phyloP scores from a whole-genome alignment of 768 basidiomycete species.

The Hericium erinaceus region DNA sequence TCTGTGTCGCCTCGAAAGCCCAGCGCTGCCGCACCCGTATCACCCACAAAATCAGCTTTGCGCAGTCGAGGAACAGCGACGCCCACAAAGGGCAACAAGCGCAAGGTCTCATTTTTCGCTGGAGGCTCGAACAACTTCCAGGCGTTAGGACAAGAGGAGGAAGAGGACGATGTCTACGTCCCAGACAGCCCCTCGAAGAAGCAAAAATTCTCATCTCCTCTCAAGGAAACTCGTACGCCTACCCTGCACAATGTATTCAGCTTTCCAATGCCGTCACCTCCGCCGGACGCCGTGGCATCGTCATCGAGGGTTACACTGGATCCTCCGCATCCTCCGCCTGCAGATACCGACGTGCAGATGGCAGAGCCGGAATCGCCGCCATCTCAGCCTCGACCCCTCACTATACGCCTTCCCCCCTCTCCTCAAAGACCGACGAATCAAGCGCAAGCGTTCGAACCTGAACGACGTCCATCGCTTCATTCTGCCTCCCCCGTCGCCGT shows the following conservation, averaged over 20 bases:
- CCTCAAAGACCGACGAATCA: no score
- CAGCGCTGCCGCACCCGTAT: conserved; percentile 2
- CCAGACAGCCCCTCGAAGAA: conserved; percentile 10
- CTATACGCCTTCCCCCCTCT: not conserved
- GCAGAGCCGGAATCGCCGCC: not conserved
- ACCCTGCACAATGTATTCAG: not conserved
- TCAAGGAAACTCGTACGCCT: not conserved
- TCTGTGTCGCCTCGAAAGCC: not conserved
- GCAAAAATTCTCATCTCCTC: not conserved
- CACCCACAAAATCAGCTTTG: conserved; percentile 11
- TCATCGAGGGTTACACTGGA: conserved; percentile 5
- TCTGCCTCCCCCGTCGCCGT: conserved; percentile 8
- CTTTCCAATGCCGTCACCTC: conserved; percentile 1
- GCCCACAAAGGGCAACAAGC: conserved; percentile 6
- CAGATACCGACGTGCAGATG: not conserved
- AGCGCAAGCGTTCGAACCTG: not conserved
- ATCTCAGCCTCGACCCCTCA: not conserved
- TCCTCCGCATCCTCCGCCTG: not conserved
- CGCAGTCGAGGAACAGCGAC: not conserved
- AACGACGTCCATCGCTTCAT: not conserved
- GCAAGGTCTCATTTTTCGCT: conserved; percentile 10
- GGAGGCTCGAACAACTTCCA: not conserved
- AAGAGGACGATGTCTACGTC: conserved; percentile 1
- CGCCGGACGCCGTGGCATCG: not conserved
- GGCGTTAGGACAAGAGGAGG: not conserved